These are phyloP conservation scores for Syzygium aqueum DNA, from an alignment of 345 rosid genomes.

Conservation along the genomic window DNA sequence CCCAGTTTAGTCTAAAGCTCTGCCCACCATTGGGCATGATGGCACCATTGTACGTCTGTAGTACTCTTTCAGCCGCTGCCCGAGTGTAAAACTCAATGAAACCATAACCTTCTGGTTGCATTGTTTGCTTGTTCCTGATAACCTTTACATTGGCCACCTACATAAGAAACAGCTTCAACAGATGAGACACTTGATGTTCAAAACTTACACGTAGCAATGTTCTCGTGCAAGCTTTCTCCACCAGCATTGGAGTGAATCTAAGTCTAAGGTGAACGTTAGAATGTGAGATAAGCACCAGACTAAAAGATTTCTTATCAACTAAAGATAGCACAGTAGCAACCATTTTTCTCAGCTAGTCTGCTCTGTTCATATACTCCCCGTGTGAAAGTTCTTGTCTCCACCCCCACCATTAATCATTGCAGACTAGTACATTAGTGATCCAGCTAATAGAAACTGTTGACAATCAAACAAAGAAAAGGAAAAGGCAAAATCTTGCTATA, in stretches of 20 bases:
- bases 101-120: slow-evolving; percentile 75
- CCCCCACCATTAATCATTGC: not conserved
- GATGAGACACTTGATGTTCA: not conserved
- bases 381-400: not conserved
- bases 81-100: slow-evolving; percentile 62
- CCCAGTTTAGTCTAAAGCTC: slow-evolving; percentile 85
- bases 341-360: not conserved
- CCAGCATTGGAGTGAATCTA: not conserved
- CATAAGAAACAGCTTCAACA: not conserved
- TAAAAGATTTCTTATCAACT: not conserved
- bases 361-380: not conserved
- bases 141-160: slow-evolving; percentile 62
- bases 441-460: not conserved
- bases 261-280: not conserved
- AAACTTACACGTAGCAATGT: not conserved
- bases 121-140: slow-evolving; percentile 75
- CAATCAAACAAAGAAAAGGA: not conserved
- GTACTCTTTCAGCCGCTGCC: slow-evolving; percentile 68
- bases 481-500: not conserved
- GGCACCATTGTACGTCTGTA: slow-evolving; percentile 62
- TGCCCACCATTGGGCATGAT: slow-evolving; percentile 69
- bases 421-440: not conserved
- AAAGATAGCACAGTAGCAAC: not conserved
- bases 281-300: not conserved
- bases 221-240: not conserved